Percentiles rank a stretch among this genome's conserved stretches.
Evolutionary conservation across 441 rosid genomes (phyloP).

Genomic region (Jatropha multifida): DNA sequence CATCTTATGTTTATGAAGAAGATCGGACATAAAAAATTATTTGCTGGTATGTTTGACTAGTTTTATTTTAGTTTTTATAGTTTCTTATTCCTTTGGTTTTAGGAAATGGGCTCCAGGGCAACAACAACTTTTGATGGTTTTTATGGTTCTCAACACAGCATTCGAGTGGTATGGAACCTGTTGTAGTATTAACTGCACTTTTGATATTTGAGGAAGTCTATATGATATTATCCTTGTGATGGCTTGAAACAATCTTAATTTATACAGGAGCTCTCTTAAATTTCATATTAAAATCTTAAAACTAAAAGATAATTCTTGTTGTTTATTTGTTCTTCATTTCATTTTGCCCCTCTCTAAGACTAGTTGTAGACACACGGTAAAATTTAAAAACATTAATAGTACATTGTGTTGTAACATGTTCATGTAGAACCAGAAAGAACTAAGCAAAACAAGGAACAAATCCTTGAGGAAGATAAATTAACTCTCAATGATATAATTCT

Average conservation of each 20-base stretch:
- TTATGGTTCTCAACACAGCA: constrained; percentile 38
- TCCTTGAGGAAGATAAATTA: no score
- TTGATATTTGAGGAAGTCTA: constrained; percentile 1
- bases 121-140: constrained; percentile 40
- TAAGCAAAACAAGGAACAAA: no score
- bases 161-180: constrained; percentile 36
- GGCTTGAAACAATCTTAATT: not conserved
- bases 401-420: not conserved
- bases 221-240: not conserved
- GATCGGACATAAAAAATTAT: not conserved
- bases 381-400: not conserved
- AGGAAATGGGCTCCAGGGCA: constrained; percentile 45
- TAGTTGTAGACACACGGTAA: not conserved
- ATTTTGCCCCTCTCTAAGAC: not conserved
- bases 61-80: not conserved
- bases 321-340: not conserved
- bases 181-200: not conserved
- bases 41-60: constrained; percentile 1
- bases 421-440: no score
- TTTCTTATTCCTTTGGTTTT: constrained; percentile 6
- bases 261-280: not conserved
- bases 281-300: not conserved
- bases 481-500: no score
- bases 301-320: not conserved
- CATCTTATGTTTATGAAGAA: not conserved